A percentile compares a stretch with the other conserved stretches of the same genome.
These are phyloP conservation scores for Excoecaria agallocha DNA, from an alignment of 345 rosid species.

Conservation along the genomic window DNA sequence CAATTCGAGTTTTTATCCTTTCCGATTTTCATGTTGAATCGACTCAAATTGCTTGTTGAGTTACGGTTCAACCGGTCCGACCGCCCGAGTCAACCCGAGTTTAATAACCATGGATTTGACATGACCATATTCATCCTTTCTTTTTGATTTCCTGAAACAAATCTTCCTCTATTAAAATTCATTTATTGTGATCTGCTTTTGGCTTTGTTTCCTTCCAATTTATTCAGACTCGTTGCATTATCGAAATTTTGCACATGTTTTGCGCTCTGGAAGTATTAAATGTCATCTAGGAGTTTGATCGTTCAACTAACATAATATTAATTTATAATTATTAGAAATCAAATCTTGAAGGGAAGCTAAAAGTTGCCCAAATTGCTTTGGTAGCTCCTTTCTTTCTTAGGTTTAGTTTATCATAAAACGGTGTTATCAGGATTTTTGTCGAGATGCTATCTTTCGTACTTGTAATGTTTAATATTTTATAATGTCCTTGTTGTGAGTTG, in stretches of 20 bases:
- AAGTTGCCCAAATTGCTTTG: background rate
- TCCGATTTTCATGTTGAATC: no score
- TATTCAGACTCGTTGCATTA: background rate
- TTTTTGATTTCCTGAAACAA: background rate
- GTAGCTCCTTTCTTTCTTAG: background rate
- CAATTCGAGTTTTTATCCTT: no score
- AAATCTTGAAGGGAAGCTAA: background rate
- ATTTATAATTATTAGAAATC: background rate
- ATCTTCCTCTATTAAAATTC: background rate
- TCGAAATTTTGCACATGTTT: background rate
- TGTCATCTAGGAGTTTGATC: background rate
- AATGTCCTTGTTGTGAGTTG: background rate
- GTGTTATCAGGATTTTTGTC: background rate
- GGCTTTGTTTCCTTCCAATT: background rate
- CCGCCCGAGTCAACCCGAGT: no score
- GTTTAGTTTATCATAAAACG: background rate
- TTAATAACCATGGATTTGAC: slow-evolving; percentile 7
- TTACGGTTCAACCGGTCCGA: no score
- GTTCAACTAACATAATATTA: background rate
- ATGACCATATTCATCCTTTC: background rate
- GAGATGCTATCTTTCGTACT: background rate
- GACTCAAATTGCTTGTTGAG: no score
- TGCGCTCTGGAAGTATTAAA: background rate
- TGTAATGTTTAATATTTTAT: background rate
- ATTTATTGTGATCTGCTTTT: background rate